A percentile compares a stretch with the other conserved stretches of the same genome.
These are phyloP conservation scores for Umbelopsis sp. DNA, from an alignment of 192 early-diverging fungal genomes.

Conservation along the genomic window DNA sequence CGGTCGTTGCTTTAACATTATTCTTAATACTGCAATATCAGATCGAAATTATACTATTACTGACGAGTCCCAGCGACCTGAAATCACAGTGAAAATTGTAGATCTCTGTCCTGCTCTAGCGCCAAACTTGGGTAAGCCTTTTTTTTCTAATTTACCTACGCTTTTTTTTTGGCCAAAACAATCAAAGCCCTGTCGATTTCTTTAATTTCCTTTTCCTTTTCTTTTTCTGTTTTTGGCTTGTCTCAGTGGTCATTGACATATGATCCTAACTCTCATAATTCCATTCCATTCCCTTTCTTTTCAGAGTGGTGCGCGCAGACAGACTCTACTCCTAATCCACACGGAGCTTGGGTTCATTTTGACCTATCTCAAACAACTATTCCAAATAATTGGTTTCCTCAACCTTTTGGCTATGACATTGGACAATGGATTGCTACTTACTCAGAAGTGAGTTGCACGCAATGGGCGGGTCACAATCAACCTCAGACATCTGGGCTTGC, in stretches of 20 bases:
- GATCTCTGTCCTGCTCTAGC: slow-evolving; percentile 17
- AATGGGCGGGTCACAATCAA: slow-evolving; percentile 16
- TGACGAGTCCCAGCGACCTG: background rate
- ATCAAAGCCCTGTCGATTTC: background rate
- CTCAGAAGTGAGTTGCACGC: slow-evolving; percentile 15
- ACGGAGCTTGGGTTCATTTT: slow-evolving; percentile 24
- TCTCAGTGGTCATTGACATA: no score
- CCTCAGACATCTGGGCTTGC: background rate
- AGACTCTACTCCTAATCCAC: slow-evolving; percentile 15
- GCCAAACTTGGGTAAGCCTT: slow-evolving; percentile 14
- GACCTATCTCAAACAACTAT: background rate
- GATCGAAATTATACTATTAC: slow-evolving; percentile 16
- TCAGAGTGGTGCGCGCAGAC: slow-evolving; percentile 26
- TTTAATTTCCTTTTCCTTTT: background rate
- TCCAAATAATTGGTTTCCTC: slow-evolving; percentile 17
- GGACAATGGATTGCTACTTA: slow-evolving; percentile 15
- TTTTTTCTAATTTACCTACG: background rate
- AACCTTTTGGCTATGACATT: slow-evolving; percentile 17
- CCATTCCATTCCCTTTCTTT: no score
- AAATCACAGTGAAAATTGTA: slow-evolving; percentile 17
- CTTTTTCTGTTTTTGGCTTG: background rate
- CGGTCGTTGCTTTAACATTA: slow-evolving; percentile 21
- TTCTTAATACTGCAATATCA: background rate
- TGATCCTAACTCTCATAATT: no score
- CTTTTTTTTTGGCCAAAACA: background rate